Conservation (phyloP, 148 eudicot genomes). For the Heliosperma pusillum region DNA sequence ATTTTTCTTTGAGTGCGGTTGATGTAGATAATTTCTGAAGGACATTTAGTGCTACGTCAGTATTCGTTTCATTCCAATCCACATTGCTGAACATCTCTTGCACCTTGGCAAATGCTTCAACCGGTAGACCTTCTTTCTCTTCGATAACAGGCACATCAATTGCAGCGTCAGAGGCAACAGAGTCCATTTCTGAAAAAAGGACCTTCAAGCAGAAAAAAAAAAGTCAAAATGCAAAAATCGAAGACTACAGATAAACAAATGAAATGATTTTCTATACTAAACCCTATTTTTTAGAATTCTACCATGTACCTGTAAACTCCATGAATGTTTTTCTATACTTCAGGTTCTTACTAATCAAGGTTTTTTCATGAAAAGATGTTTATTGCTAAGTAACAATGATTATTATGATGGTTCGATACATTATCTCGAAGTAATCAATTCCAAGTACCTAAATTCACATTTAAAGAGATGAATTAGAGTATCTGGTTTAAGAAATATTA, state of each 20-base stretch:
- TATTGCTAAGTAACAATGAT: too few relatives aligned
- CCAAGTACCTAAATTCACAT: too few relatives aligned
- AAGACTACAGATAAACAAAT: not conserved
- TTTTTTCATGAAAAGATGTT: too few relatives aligned
- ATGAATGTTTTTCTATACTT: too few relatives aligned
- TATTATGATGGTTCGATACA: too few relatives aligned
- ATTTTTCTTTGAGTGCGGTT: conserved; percentile 38
- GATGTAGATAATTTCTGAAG: conserved; percentile 41
- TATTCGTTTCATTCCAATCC: conserved; percentile 54
- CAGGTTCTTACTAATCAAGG: too few relatives aligned
- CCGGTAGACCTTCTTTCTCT: conserved; percentile 64
- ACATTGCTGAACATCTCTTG: conserved; percentile 59
- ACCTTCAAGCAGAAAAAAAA: conserved; percentile 37
- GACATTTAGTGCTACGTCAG: conserved; percentile 42
- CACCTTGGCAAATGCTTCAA: conserved; percentile 70
- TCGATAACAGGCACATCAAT: conserved; percentile 39
- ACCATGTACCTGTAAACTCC: too few relatives aligned
- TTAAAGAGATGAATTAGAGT: too few relatives aligned
- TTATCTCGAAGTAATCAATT: too few relatives aligned
- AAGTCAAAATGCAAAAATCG: not conserved
- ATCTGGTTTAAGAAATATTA: too few relatives aligned
- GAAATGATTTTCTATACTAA: too few relatives aligned
- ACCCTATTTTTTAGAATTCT: too few relatives aligned
- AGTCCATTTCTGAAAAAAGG: conserved; percentile 74
- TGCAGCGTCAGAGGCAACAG: conserved; percentile 29